Evolutionary conservation across 345 rosid species (phyloP), one percentile per base, ranked within the genome.

Genomic region (Gynandropsis gynandra): DNA sequence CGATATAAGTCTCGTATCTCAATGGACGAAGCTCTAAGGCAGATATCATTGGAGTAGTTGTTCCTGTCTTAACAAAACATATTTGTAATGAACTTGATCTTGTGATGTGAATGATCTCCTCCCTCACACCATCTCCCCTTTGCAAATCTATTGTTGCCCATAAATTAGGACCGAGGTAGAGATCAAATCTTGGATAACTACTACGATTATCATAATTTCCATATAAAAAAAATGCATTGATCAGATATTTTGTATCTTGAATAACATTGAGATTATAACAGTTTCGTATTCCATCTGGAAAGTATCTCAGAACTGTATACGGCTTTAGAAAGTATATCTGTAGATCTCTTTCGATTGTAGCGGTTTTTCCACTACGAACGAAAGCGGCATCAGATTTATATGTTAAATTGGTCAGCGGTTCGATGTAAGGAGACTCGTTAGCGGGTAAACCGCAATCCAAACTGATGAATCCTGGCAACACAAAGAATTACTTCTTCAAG

Each of bases 21-120:
- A 70, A 9, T 12, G 15, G 62, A 65, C 80, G 64, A 0, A 74
- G 13, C 8, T 79, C 79, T 15, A 76, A 38, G 1, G 61, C 44
- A 1, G 75, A 66, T 14, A 75, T 56, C 47, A 78, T 72, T 19
- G 78, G 78, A 5, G 63, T 29, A 4, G 72, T 72, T 10, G 33
- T 19, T 4, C 16, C 32, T 18, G 50, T 45, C 5, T 80, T 74
- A 11, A 70, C 73, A 0, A 70, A 62, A 51, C 82, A 80, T 15
- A 77, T 20, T 31, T 59, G 40, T 8, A 70, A 20, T 32, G 40
- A 32, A 1, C 63, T 47, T 8, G 59, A 39, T 1, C 40, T 11
- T 1, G 66, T 50, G 10, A 44, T 16, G 55, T 76, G 56, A 4
- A 77, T 32, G 9, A 74, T 52, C 51, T 74, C 82, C 0, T 0